These are phyloP conservation scores for Protomyces lactucae-debilis DNA, from an alignment of 1,139 yeast species.

Conservation along the genomic window DNA sequence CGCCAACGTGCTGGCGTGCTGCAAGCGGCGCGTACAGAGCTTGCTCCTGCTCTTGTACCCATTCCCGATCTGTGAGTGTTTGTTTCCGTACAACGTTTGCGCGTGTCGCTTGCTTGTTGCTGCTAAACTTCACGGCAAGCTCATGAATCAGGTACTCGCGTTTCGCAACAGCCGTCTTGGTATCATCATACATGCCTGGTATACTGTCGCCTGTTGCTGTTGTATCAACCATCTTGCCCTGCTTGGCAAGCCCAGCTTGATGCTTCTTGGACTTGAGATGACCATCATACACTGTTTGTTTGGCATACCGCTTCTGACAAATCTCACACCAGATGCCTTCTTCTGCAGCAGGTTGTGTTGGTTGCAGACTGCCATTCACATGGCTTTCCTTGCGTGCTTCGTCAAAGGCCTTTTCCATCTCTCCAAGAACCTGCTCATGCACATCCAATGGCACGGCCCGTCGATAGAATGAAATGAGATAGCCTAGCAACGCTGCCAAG, in stretches of 20 bases:
- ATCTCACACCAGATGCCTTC: conserved; percentile 50
- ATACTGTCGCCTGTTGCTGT: not conserved
- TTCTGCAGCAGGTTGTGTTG: conserved; percentile 27
- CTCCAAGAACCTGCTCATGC: conserved; percentile 40
- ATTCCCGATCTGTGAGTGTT: conserved; percentile 71
- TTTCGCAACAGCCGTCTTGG: conserved; percentile 30
- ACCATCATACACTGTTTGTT: conserved; percentile 58
- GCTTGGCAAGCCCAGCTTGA: conserved; percentile 36
- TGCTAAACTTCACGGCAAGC: conserved; percentile 42
- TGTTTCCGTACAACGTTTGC: conserved; percentile 61
- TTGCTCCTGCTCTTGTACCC: conserved; percentile 49
- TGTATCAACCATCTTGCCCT: not conserved
- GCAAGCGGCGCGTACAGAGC: conserved; percentile 23
- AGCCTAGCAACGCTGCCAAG: conserved; percentile 45
- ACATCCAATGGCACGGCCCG: conserved; percentile 53
- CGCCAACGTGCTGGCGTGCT: conserved; percentile 13
- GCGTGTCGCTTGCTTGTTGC: conserved; percentile 49
- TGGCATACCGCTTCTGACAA: conserved; percentile 63
- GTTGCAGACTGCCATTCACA: conserved; percentile 3
- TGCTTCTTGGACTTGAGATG: conserved; percentile 80
- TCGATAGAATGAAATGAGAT: conserved; percentile 47
- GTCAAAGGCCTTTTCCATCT: conserved; percentile 42
- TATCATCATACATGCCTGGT: not conserved
- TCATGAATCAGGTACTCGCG: conserved; percentile 43
- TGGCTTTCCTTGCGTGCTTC: conserved; percentile 34